Evolutionary conservation across 2,329 filamentous ascomycete species (phyloP), one percentile per base, ranked within the genome.

Genomic region (Botryotinia convoluta): DNA sequence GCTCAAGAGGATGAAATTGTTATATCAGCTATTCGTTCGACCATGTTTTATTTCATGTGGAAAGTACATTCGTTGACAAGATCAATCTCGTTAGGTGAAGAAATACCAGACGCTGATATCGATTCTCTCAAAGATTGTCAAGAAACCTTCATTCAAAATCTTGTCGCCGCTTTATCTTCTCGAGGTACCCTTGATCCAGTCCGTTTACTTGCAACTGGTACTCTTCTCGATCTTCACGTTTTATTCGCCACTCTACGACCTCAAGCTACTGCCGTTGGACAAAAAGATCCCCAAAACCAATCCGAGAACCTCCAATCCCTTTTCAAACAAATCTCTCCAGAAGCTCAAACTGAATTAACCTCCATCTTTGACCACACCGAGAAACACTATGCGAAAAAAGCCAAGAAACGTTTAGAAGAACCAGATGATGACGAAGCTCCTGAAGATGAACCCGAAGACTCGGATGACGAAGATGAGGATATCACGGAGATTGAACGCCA

Each of bases 31-130:
- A 92, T 97, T 79, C 92, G 92, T 76, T 87, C 91, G 2, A 87
- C 92, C 69, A 87, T 94, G 64, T 94, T 97, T 83, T 98, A 98
- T 83, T 97, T 98, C 81, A 93, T 97, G 90, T 99, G 96, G 96
- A 95, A 96, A 80, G 88, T 92, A 35, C 88, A 89, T 71, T 85
- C 86, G 70, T 79, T 93, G 74, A 85, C 86, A 75, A 84, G 86
- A 71, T 82, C 87, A 26, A 82, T 93, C 51, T 83, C 86, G 26
- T 78, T 82, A 16, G 85, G 86, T 39, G 87, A 89, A 61, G 86
- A 85, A 6, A 86, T 93, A 72, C 79, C 89, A 1, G 85, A 89
- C 68, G 82, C 84, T 10, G 87, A 90, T 12, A 84, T 94, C 44
- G 89, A 92, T 77, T 82, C 87, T 35, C 84, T 92, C n/a, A 86